A percentile compares a stretch with the other conserved stretches of the same genome.
Conservation (phyloP, 148 eudicot genomes). For the Pouteria glomerata region DNA sequence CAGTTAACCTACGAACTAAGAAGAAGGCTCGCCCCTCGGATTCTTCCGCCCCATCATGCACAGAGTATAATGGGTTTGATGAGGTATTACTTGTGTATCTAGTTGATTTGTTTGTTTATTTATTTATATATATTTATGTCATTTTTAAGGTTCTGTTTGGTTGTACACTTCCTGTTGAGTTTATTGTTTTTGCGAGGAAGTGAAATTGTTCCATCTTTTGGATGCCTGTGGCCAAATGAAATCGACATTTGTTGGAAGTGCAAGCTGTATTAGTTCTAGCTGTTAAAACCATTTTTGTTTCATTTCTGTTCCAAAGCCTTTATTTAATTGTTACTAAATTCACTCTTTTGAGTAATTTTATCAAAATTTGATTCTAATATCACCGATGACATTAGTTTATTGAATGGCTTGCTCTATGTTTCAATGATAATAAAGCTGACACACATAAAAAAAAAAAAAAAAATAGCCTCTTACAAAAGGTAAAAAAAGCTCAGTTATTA, state of each 20-base stretch:
- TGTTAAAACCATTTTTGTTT: neutral
- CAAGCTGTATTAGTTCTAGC: neutral
- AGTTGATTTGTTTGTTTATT: too few species aligned
- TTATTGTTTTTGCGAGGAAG: neutral
- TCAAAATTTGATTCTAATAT: neutral
- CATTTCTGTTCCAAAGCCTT: neutral
- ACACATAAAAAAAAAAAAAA: neutral
- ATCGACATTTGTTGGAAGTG: neutral
- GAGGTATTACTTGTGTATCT: slow-evolving; percentile 34
- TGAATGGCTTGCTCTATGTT: neutral
- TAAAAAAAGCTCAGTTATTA: neutral
- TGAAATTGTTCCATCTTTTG: too few species aligned
- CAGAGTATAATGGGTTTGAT: slow-evolving; percentile 25
- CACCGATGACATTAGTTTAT: neutral
- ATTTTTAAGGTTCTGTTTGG: neutral
- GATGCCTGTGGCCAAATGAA: neutral
- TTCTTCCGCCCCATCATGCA: slow-evolving; percentile 13
- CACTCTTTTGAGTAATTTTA: neutral
- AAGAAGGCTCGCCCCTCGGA: slow-evolving; percentile 35
- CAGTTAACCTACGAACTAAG: slow-evolving; percentile 25
- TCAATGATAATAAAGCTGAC: neutral
- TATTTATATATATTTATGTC: neutral
- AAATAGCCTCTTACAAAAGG: neutral
- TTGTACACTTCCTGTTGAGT: neutral
- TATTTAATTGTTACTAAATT: too few species aligned